Base-by-base conservation (phyloP, 1,284 basidiomycete species). In the Ustilago sp. region DNA sequence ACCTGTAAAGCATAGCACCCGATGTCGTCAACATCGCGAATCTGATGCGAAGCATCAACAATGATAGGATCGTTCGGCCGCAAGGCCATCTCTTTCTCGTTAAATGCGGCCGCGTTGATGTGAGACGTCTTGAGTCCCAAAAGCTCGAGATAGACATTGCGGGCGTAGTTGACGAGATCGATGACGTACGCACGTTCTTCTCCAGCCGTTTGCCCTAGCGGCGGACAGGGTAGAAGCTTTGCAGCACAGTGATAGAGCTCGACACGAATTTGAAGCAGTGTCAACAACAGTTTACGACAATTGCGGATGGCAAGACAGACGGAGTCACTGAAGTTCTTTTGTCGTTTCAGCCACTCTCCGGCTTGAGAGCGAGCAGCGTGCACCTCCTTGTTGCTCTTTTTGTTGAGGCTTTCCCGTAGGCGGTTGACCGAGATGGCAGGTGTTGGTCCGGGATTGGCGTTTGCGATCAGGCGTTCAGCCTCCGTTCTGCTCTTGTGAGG, bases 271-370 rank as follows among this genome's bases (percentile, higher is more conserved):
- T 35, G 39, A 5, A 59, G 48, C 2, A 64, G 48, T 8, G 19
- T 23, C 9, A 64, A 15, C 31, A 57, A 23, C 19, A 2, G 48
- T n/a, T 17, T 19, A 4, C 51, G 57, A 23, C 31, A 13, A 32
- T 59, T 66, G 41, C 34, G 41, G 1, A 59, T 34, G 13, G 57
- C 57, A 6, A 66, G 52, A 11, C 57, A 59, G 8, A 58, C 28
- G 2, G 23, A 2, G 23, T 38, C 52, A 12, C 13, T 35, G 43
- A 55, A 53, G 8, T 43, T 45, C 12, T 3, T 4, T 8, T 12
- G 36, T 15, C 41, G 1, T n/a, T 48, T 47, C 32, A 59, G 52
- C 15, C 57, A 41, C 23, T 11, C 23, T 5, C 8, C 5, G 45
- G 39, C 50, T 34, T 32, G 23, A 9, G 36, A 31, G 4, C 36